Evolutionary conservation across 1,284 basidiomycete species (phyloP).

Genomic region (Agroathelia rolfsii): DNA sequence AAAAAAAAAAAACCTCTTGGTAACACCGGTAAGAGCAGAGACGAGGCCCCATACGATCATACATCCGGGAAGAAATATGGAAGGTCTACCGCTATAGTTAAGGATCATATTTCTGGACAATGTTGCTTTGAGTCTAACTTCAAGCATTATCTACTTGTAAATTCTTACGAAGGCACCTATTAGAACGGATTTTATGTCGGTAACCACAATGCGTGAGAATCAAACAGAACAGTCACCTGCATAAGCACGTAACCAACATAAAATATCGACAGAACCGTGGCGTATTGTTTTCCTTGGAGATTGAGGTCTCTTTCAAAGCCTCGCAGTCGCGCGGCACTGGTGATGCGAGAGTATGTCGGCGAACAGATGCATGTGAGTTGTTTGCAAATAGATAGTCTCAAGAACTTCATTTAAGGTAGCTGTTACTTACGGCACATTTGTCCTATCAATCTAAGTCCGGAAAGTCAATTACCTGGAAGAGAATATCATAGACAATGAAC

Average conservation of each 20-base stretch:
- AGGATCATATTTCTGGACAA: conserved; percentile 52
- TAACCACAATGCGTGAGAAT: conserved; percentile 21
- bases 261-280: conserved; percentile 41
- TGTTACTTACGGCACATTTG: too few relatives aligned
- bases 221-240: conserved; percentile 53
- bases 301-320: conserved; percentile 39
- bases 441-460: too few relatives aligned
- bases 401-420: too few relatives aligned
- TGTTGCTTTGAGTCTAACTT: too few relatives aligned
- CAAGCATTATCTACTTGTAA: too few relatives aligned
- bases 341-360: too few relatives aligned
- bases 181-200: neutral
- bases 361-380: too few relatives aligned
- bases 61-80: conserved; percentile 55
- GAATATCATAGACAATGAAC: neutral
- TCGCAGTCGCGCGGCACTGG: conserved; percentile 30
- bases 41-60: conserved; percentile 65
- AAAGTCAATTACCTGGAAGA: neutral
- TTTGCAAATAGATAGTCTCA: too few relatives aligned
- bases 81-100: conserved; percentile 60
- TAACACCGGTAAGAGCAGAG: conserved; percentile 52
- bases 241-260: conserved; percentile 65
- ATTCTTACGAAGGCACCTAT: conserved; percentile 4
- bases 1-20: conserved; percentile 33
- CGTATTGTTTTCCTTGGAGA: conserved; percentile 35